A percentile compares a stretch with the other conserved stretches of the same genome.
phyloP scores from a whole-genome alignment of 2,329 filamentous ascomycete species.

The Penicillium sp. region DNA sequence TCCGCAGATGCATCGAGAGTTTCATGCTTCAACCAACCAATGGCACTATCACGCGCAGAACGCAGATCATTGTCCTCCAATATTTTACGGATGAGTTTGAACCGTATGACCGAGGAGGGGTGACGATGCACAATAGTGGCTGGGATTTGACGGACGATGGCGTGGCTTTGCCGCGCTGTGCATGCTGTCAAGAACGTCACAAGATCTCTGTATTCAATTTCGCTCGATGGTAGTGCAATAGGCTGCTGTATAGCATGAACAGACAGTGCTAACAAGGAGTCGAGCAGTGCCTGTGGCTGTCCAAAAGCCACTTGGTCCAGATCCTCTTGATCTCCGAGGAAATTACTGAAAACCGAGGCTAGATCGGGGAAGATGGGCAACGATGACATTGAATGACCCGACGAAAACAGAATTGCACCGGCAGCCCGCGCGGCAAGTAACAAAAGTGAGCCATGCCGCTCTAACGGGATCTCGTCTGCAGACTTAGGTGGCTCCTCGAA shows the following conservation, averaged over 20 bases:
- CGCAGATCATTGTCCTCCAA: constrained; percentile 51
- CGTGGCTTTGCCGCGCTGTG: constrained; percentile 33
- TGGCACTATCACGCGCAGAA: constrained; percentile 52
- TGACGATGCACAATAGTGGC: constrained; percentile 46
- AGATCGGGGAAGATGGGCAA: constrained; percentile 52
- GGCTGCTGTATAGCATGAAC: constrained; percentile 46
- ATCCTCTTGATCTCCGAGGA: constrained; percentile 43
- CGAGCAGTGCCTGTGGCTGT: constrained; percentile 50
- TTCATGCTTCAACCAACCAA: constrained; percentile 57
- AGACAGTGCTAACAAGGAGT: constrained; percentile 50
- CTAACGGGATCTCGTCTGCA: constrained; percentile 51
- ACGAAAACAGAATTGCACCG: constrained; percentile 46
- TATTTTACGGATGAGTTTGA: constrained; percentile 51
- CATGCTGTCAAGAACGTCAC: constrained; percentile 44
- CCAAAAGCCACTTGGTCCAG: constrained; percentile 37
- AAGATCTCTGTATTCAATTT: constrained; percentile 50
- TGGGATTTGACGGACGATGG: constrained; percentile 35
- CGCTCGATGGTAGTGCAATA: constrained; percentile 42
- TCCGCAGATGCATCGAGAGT: constrained; percentile 43
- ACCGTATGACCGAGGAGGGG: constrained; percentile 47
- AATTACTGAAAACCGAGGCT: constrained; percentile 47
- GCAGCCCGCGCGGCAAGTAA: constrained; percentile 50
- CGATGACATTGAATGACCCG: constrained; percentile 32
- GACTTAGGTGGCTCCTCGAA: constrained; percentile 52
- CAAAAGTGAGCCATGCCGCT: constrained; percentile 51